Base-by-base conservation (phyloP, 2,329 filamentous ascomycete genomes). In the Aspergillus novofumigatus region DNA sequence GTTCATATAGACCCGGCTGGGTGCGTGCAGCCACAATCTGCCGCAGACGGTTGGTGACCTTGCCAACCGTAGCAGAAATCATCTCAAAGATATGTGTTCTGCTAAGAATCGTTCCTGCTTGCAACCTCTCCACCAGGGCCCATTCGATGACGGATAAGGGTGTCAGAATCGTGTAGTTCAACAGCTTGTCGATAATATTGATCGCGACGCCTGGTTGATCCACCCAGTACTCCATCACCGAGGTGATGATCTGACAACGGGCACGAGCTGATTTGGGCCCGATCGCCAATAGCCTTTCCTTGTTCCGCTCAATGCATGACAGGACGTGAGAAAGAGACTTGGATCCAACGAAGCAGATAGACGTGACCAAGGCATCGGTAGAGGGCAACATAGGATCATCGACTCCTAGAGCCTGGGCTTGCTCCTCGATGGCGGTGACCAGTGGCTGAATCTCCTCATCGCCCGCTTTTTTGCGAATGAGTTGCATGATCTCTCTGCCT, bases 301-400 rank as follows among this genome's bases (percentile, higher is more conserved):
- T 96, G 76, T 89, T 93, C 57, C 94, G 89, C 75, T 99, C 94
- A 63, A 99, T 96, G 72, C 90, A 96, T 8, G 92, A 95, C 17
- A 99, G 84, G 3, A 97, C 91, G 73, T 99, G 94, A 11, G 92
- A 97, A 32, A 99, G 84, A 0, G 93, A 97, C 76, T 99, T 99
- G 62, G 91, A 92, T 48, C 94, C 94, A 51, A 97, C 87, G 76
- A 87, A 94, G 78, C 93, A 94, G 64, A 99, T 92, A 21, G 91
- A 87, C 0, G 93, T 99, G 69, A 96, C 87, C 69, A 96, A 96
- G 44, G 92, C 92, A 71, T 97, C 94, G 4, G 92, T 96, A 61
- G 91, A 94, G n/a, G 88, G 82, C 17, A 96, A 84, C 44, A 94
- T 80, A 3, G 92, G 88, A 60, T 97, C 92, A 0, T 76, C 67